These are phyloP conservation scores for Fomitopsis palustris DNA, from an alignment of 1,284 basidiomycete genomes.

Conservation along the genomic window DNA sequence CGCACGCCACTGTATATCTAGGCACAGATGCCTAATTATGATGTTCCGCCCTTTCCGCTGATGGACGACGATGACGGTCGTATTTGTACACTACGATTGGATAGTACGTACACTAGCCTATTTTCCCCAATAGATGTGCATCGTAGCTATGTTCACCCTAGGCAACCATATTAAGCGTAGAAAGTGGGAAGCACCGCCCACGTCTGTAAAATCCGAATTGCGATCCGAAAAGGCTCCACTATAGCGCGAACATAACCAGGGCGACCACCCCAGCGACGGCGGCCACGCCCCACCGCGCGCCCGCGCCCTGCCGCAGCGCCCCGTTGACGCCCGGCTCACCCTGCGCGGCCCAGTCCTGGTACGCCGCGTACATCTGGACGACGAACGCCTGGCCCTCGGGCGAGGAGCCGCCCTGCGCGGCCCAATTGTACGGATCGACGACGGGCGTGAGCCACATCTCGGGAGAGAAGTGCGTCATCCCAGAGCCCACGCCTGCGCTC, in stretches of 20 bases:
- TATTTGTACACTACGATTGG: too few species aligned
- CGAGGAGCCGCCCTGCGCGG: slow-evolving; percentile 32
- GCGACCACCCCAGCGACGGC: neutral
- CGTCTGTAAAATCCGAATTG: too few species aligned
- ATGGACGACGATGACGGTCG: too few species aligned
- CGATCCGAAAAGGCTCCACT: too few species aligned
- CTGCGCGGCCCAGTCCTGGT: slow-evolving; percentile 41
- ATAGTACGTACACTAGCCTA: too few species aligned
- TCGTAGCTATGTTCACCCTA: too few species aligned
- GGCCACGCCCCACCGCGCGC: neutral
- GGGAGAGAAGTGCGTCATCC: slow-evolving; percentile 44
- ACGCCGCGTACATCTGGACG: slow-evolving; percentile 50
- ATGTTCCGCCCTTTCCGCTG: too few species aligned
- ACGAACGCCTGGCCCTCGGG: slow-evolving; percentile 59
- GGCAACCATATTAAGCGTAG: too few species aligned
- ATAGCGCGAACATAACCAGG: neutral
- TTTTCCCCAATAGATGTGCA: too few species aligned
- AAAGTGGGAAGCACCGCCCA: too few species aligned
- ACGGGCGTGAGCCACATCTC: slow-evolving; percentile 53
- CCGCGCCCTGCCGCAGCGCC: neutral
- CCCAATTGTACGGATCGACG: slow-evolving; percentile 46
- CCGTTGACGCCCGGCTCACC: slow-evolving; percentile 35
- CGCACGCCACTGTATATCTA: too few species aligned
- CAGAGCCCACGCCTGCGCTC: neutral
- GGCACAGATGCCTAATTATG: too few species aligned